These are phyloP conservation scores for Coprinellus aureogranulatus DNA, from an alignment of 768 basidiomycete genomes.

Conservation along the genomic window DNA sequence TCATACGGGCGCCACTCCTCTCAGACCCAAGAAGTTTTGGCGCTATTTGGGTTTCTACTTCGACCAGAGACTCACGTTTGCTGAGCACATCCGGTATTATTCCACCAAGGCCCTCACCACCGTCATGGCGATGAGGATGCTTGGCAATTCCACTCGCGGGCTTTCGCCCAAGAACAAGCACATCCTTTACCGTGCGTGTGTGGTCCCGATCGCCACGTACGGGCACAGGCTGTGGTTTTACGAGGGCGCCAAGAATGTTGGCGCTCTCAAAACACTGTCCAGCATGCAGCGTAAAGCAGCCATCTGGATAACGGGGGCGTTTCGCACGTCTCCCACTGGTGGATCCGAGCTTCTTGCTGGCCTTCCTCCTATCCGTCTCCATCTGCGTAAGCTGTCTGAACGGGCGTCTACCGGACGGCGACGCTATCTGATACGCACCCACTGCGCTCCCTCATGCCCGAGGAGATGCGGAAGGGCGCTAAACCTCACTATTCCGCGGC, in stretches of 20 bases:
- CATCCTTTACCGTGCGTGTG: slow-evolving; percentile 7
- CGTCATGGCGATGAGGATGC: no score
- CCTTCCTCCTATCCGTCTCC: background rate
- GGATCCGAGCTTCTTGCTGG: background rate
- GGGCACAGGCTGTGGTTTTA: slow-evolving; percentile 4
- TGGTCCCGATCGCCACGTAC: slow-evolving; percentile 9
- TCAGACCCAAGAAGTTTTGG: background rate
- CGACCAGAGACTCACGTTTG: background rate
- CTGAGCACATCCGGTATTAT: background rate
- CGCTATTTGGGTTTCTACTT: background rate
- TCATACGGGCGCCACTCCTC: background rate
- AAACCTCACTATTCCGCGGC: no score
- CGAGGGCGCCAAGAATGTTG: slow-evolving; percentile 1
- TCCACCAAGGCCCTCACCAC: background rate
- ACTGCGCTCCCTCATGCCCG: background rate
- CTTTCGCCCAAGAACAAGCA: slow-evolving; percentile 2
- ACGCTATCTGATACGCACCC: background rate
- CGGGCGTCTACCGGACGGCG: background rate
- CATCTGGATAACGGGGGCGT: slow-evolving; percentile 2
- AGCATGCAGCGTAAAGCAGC: slow-evolving; percentile 5
- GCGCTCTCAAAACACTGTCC: background rate
- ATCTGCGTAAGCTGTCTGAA: background rate
- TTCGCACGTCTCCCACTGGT: slow-evolving; percentile 2
- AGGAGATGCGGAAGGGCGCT: background rate
- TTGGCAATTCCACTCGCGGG: slow-evolving; percentile 5